Percentiles rank a stretch among this genome's conserved stretches.
phyloP scores from a whole-genome alignment of 2,329 filamentous ascomycete species.

The Diaporthe ampelina region DNA sequence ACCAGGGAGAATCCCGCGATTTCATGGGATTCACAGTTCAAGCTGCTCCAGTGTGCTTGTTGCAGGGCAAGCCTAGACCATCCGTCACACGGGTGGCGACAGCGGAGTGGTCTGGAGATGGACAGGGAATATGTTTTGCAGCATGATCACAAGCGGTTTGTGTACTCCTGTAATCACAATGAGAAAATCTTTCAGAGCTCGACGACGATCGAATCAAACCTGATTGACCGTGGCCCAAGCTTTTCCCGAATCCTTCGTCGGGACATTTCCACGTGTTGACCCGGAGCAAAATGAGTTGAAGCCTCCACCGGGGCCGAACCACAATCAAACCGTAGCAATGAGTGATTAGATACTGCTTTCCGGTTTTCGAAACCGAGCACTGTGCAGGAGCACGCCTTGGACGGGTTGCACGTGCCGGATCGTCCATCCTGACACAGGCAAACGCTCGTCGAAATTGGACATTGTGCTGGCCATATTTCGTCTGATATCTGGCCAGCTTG shows the following conservation, averaged over 20 bases:
- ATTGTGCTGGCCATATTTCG: constrained; percentile 8
- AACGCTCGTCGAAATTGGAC: background rate
- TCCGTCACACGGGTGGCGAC: constrained; percentile 29
- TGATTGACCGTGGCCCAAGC: background rate
- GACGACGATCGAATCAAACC: constrained; percentile 12
- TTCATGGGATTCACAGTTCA: constrained; percentile 9
- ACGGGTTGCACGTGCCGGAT: constrained; percentile 1
- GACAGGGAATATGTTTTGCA: constrained; percentile 10
- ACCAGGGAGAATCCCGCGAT: constrained; percentile 18
- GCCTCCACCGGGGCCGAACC: constrained; percentile 18
- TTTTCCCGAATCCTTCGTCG: constrained; percentile 21
- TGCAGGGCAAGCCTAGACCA: constrained; percentile 12
- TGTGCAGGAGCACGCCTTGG: background rate
- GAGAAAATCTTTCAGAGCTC: background rate
- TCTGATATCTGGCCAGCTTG: constrained; percentile 33
- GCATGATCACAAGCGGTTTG: constrained; percentile 6
- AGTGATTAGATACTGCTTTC: background rate
- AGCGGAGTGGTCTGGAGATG: background rate
- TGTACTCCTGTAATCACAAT: constrained; percentile 3
- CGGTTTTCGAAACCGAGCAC: background rate
- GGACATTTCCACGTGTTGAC: constrained; percentile 23
- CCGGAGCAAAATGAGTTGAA: background rate
- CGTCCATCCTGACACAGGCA: constrained; percentile 7
- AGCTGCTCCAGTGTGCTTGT: background rate
- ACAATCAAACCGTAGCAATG: constrained; percentile 10